Percentiles rank a stretch among this genome's conserved stretches.
These are phyloP conservation scores for Penicillium bovifimosum DNA, from an alignment of 495 filamentous ascomycete genomes.

Conservation along the genomic window DNA sequence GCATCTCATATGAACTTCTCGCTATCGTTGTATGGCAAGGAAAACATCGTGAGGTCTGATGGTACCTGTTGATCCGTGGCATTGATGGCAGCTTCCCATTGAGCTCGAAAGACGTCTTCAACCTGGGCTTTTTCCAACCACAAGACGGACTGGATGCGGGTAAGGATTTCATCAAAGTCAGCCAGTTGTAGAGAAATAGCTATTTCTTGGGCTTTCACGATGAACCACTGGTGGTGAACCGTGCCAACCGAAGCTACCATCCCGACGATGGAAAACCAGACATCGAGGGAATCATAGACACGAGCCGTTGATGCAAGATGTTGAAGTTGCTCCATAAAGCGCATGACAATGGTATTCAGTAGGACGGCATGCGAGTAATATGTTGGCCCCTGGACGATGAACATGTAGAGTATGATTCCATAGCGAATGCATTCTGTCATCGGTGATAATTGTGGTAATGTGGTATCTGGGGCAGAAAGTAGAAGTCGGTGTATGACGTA, in stretches of 20 bases:
- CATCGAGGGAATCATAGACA: slow-evolving; percentile 17
- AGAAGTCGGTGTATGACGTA: slow-evolving; percentile 46
- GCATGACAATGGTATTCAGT: slow-evolving; percentile 26
- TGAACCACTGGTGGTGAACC: slow-evolving; percentile 27
- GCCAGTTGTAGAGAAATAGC: slow-evolving; percentile 16
- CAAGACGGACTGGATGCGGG: slow-evolving; percentile 25
- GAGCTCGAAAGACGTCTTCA: slow-evolving; percentile 22
- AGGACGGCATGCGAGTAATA: slow-evolving; percentile 46
- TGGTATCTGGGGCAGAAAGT: slow-evolving; percentile 15
- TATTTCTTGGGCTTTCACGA: slow-evolving; percentile 8
- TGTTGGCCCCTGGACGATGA: slow-evolving; percentile 45
- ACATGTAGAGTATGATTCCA: slow-evolving; percentile 43
- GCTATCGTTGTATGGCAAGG: neutral
- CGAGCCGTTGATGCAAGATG: slow-evolving; percentile 9
- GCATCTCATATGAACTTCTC: slow-evolving; percentile 1
- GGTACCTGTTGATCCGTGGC: neutral
- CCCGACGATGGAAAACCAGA: slow-evolving; percentile 40
- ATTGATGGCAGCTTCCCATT: slow-evolving; percentile 24
- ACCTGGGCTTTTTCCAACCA: slow-evolving; percentile 27
- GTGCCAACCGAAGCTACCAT: slow-evolving; percentile 33
- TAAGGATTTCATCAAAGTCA: slow-evolving; percentile 21
- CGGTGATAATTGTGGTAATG: slow-evolving; percentile 10
- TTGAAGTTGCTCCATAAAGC: slow-evolving; percentile 26
- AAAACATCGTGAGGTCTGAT: neutral
- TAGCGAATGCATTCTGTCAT: slow-evolving; percentile 42